Conservation (phyloP, 169 alveolate species). For the Neospora caninum region DNA sequence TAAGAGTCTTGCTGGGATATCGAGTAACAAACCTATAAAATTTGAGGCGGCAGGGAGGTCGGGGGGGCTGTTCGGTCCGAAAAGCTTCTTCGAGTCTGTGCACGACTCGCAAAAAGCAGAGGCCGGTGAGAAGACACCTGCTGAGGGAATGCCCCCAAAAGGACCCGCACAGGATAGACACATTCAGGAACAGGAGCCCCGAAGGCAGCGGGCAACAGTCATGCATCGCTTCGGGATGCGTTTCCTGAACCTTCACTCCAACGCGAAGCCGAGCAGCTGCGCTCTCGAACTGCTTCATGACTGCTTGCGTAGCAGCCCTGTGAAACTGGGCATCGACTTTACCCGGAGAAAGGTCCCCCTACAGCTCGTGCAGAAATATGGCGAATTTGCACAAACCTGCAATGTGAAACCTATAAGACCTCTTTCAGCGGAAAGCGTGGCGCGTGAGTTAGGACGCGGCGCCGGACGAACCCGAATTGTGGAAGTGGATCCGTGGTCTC, state of each 20-base stretch:
- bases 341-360: neutral
- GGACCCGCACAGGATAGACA: neutral
- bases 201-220: neutral
- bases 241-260: neutral
- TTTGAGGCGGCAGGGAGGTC: neutral
- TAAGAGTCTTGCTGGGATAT: too few species aligned
- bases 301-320: neutral
- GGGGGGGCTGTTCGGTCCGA: slow-evolving; percentile 11
- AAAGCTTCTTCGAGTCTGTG: neutral
- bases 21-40: neutral
- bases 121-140: neutral
- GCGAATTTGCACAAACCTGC: neutral
- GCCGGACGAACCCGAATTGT: neutral
- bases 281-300: neutral
- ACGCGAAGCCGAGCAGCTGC: slow-evolving; percentile 26
- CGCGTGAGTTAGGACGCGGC: neutral
- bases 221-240: neutral
- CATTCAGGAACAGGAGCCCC: neutral
- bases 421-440: neutral
- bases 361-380: neutral
- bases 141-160: neutral
- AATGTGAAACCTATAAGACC: neutral
- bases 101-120: neutral
- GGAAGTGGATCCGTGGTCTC: slow-evolving; percentile 26
- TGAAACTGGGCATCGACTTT: slow-evolving; percentile 7